Conservation (phyloP, 306 rosid species). For the Prunus mongolica region DNA sequence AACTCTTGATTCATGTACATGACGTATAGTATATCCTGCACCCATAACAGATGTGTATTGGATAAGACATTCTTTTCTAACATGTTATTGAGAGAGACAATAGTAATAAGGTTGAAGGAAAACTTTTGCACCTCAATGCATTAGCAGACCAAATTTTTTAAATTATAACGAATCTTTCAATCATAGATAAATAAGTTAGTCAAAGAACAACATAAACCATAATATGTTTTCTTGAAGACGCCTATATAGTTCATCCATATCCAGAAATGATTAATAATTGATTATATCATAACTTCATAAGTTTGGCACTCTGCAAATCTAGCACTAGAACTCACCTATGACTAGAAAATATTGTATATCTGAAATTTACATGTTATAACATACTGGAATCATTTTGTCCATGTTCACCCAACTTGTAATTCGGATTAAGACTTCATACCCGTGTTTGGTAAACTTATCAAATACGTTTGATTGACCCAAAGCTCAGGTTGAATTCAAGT, state of each 20-base stretch:
- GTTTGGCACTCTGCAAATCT: neutral
- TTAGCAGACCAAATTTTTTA: neutral
- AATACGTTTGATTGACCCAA: neutral
- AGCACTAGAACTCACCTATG: neutral
- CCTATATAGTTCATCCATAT: neutral
- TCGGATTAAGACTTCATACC: neutral
- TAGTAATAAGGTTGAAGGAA: neutral
- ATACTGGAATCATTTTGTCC: neutral
- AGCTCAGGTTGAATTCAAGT: neutral
- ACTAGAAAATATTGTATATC: neutral
- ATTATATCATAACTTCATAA: neutral
- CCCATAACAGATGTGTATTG: slow-evolving; percentile 3
- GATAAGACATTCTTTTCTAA: neutral
- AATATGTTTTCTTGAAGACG: neutral
- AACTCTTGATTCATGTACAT: slow-evolving; percentile 59
- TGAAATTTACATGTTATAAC: neutral
- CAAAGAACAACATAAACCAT: neutral
- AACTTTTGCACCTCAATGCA: neutral
- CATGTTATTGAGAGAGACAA: neutral
- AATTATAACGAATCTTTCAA: neutral
- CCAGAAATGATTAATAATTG: neutral
- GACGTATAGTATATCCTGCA: slow-evolving; percentile 80
- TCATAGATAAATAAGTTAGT: neutral
- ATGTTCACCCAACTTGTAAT: neutral
- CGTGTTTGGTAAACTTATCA: neutral